Evolutionary conservation across 345 rosid species (phyloP).

Genomic region (Trapa bicornis): DNA sequence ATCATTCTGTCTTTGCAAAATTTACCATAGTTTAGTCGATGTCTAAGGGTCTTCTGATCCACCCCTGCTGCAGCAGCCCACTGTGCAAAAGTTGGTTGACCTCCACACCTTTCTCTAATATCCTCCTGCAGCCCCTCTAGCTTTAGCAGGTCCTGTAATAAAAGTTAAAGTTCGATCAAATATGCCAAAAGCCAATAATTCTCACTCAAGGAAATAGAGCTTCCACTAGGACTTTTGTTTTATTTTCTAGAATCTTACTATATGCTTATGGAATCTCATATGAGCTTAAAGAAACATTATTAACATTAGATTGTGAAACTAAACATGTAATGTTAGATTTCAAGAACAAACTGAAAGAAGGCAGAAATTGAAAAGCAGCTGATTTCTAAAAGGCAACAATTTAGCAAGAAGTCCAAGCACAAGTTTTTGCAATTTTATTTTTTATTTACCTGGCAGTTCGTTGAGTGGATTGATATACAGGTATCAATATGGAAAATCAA

Average conservation of each 20-base stretch:
- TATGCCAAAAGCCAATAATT: not conserved
- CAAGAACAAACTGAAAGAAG: not conserved
- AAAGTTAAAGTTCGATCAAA: not conserved
- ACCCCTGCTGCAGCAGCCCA: conserved; percentile 96
- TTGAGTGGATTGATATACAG: not conserved
- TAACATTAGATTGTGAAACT: not conserved
- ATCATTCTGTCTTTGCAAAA: conserved; percentile 89
- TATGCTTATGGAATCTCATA: not conserved
- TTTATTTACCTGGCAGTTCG: not conserved
- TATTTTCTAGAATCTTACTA: no score
- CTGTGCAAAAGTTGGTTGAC: conserved; percentile 57
- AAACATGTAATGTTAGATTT: not conserved
- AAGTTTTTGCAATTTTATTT: conserved; percentile 1
- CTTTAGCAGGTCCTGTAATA: conserved; percentile 59
- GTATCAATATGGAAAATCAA: not conserved
- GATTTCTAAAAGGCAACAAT: not conserved
- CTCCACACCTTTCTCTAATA: conserved; percentile 58
- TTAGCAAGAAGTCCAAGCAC: not conserved
- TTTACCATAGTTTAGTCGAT: conserved; percentile 50
- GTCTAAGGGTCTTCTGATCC: conserved; percentile 57
- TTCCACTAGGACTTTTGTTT: no score
- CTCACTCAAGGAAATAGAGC: no score
- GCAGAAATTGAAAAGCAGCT: not conserved
- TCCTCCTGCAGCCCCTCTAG: conserved; percentile 68
- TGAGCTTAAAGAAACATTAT: not conserved